Percentiles rank a stretch among this genome's conserved stretches.
Evolutionary conservation across 2,329 filamentous ascomycete genomes (phyloP).

Genomic region (Pseudodiploospora longispora): DNA sequence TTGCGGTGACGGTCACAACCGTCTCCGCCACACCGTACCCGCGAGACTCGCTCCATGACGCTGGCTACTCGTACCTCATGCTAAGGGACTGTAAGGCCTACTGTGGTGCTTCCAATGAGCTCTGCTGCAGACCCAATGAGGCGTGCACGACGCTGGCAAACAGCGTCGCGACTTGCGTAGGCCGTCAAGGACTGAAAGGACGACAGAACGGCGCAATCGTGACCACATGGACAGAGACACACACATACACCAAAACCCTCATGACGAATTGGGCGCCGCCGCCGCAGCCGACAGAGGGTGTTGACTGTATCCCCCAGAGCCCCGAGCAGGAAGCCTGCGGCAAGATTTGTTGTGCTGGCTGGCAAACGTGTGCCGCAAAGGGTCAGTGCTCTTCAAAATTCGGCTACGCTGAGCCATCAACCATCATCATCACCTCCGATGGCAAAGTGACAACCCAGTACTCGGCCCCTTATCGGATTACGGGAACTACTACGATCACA

Average conservation of each 20-base stretch:
- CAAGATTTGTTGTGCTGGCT: constrained; percentile 59
- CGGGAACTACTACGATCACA: constrained; percentile 45
- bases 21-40: constrained; percentile 40
- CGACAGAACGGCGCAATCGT: constrained; percentile 31
- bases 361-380: constrained; percentile 56
- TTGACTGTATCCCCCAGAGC: constrained; percentile 42
- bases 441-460: constrained; percentile 47
- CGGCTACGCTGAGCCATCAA: constrained; percentile 34
- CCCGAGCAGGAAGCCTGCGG: constrained; percentile 56
- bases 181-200: constrained; percentile 15
- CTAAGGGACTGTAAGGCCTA: constrained; percentile 40
- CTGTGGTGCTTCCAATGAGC: constrained; percentile 48
- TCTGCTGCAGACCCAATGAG: constrained; percentile 44
- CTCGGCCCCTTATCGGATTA: constrained; percentile 44
- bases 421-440: constrained; percentile 36
- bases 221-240: constrained; percentile 54
- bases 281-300: constrained; percentile 34
- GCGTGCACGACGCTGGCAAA: constrained; percentile 42
- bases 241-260: constrained; percentile 51
- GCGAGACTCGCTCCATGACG: constrained; percentile 39
- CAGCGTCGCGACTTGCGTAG: constrained; percentile 42
- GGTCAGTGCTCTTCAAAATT: constrained; percentile 52
- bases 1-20: constrained; percentile 26
- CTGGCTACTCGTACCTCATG: constrained; percentile 43
- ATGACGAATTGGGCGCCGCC: constrained; percentile 41